Evolutionary conservation across 2,329 filamentous ascomycete genomes (phyloP), one percentile per base, ranked within the genome.

Genomic region (Aspergillus transmontanensis): DNA sequence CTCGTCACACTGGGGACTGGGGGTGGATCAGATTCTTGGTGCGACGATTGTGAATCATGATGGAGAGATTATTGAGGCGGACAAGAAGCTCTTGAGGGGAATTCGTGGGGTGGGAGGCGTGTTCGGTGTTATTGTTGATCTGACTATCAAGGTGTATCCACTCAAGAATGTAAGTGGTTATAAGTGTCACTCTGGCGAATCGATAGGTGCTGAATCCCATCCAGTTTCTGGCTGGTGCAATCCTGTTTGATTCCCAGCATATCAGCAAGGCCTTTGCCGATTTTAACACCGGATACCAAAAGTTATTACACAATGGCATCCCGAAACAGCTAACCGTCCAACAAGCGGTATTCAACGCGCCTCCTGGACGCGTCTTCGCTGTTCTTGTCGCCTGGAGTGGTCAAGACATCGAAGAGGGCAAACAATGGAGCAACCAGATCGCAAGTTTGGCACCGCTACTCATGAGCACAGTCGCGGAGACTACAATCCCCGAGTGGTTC

Each of bases 141-240:
- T 41, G 19, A 41, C 39, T n/a, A n/a, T 41, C 6, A n/a, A 41
- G 19, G 39, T 41, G 39, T 41, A 41, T 9, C 39, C 19, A 4
- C 39, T n/a, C 3, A 7, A n/a, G 9, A n/a, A 19, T n/a, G 39
- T 41, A 41, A n/a, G 39, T 19, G 4, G 14, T n/a, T 10, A n/a
- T n/a, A 19, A 14, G 1, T 41, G 10, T 41, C 19, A 41, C 19
- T 41, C 7, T 19, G 19, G 34, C 6, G 34, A 36, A 36, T 16
- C 14, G 34, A 41, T 4, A 41, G 16, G 16, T n/a, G 16, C 39
- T 41, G 39, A 41, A 41, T 19, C 16, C n/a, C 16, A n/a, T 41
- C 16, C 45, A 71, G 68, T 26, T 71, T 12, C 62, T 71, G 14
- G 61, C 68, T 12, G 69, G 69, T 4, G 53, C 56, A 1, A 59